Base-by-base conservation (phyloP, 108 stramenopile genomes). In the Cyclotella distinguenda region DNA sequence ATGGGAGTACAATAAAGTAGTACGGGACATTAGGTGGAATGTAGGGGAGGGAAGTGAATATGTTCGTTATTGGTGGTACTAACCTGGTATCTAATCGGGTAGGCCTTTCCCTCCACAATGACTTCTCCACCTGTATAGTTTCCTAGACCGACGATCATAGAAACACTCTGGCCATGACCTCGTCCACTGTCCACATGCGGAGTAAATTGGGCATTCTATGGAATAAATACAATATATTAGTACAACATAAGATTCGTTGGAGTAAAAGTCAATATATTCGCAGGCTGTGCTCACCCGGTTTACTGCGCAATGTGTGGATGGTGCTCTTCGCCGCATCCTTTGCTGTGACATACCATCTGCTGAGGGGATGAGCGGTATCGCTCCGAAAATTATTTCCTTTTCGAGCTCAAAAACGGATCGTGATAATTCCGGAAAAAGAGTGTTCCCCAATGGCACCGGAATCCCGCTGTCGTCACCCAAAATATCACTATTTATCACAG, bases 181-280 rank as follows among this genome's bases (percentile, higher is more conserved):
- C 81, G 54, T 3, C 96, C 96, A 46, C 84, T 93, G 56, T 95
- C 95, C 16, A 91, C 88, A 70, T 97, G 96, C 16, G 96, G 96
- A 22, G 74, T 84, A 50, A 97, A 97, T 82, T 85, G 84, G 23
- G 95, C 94, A 64, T 93, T 88, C 33, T 52, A 38, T 0, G 12
- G 9, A 34, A 39, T 9, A 19, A 12, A 11, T 22, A 56, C 2
- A 36, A 1, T 38, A 6, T n/a, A 56, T 19, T 18, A 38, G 13
- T 25, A 18, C 12, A 56, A 36, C 22, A 15, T 28, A 56, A 12
- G 27, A 25, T 11, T 11, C 1, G 46, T 1, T 10, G 2, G 13
- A 60, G 32, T 4, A 33, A 33, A n/a, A n/a, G 45, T 7, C 12
- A n/a, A 16, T 33, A 21, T 26, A 27, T 3, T 46, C 0, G 3